Conservation (phyloP, 495 filamentous ascomycete genomes). For the Aspergillus incahuasiensis region DNA sequence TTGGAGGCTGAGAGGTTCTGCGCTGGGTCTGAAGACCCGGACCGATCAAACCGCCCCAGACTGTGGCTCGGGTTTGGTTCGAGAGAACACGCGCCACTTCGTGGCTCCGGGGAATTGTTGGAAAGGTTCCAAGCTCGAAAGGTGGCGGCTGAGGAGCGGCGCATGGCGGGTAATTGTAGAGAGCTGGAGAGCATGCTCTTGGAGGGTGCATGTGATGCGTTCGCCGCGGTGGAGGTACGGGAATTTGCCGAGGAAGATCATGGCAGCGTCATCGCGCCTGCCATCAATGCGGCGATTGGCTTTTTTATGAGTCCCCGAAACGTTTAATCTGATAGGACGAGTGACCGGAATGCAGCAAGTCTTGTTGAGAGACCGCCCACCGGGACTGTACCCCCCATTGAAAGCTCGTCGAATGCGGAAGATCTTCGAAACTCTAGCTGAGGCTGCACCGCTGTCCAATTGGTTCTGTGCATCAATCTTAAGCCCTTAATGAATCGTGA, state of each 20-base stretch:
- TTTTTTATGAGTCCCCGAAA: no score
- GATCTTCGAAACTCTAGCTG: no score
- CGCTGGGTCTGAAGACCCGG: not conserved
- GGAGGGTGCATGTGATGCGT: not conserved
- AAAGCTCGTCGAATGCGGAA: no score
- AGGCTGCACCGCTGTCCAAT: no score
- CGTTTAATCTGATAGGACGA: no score
- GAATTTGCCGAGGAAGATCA: conserved; percentile 24
- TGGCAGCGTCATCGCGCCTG: conserved; percentile 23
- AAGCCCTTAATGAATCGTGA: no score
- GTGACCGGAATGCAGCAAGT: no score
- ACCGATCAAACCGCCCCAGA: not conserved
- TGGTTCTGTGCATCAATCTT: no score
- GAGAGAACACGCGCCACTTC: conserved; percentile 18
- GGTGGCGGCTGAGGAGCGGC: conserved; percentile 4
- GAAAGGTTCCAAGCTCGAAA: conserved; percentile 13
- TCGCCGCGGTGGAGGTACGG: conserved; percentile 1
- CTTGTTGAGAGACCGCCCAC: no score
- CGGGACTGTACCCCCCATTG: no score
- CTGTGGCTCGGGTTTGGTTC: conserved; percentile 18
- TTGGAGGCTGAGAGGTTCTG: conserved; percentile 11
- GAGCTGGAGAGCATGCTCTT: conserved; percentile 10
- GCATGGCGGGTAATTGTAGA: conserved; percentile 24
- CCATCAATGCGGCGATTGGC: conserved; percentile 14
- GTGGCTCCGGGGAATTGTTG: conserved; percentile 2